A percentile compares a stretch with the other conserved stretches of the same genome.
Conservation (phyloP, 2,329 filamentous ascomycete species). For the Beauveria brongniartii region DNA sequence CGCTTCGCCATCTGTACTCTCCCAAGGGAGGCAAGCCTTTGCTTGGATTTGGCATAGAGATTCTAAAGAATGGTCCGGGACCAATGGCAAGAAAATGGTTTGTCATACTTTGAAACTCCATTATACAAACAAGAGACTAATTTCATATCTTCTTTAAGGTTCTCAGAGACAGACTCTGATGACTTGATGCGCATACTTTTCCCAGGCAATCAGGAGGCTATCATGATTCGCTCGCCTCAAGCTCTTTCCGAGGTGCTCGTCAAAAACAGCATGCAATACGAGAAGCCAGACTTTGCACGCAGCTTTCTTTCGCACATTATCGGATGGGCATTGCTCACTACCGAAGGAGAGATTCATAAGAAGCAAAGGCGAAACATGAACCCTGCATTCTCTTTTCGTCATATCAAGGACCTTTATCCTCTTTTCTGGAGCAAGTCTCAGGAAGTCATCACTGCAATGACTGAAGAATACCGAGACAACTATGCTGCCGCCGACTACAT, state of each 20-base stretch:
- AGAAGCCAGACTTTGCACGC: conserved; percentile 44
- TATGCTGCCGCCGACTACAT: background rate
- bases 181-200: conserved; percentile 56
- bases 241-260: conserved; percentile 57
- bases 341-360: conserved; percentile 25
- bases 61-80: background rate
- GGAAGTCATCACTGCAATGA: conserved; percentile 16
- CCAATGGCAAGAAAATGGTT: conserved; percentile 60
- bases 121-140: background rate
- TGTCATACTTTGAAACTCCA: conserved; percentile 21
- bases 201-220: conserved; percentile 47
- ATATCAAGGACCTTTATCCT: conserved; percentile 25
- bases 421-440: conserved; percentile 24
- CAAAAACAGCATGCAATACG: conserved; percentile 56
- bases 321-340: conserved; percentile 43
- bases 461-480: background rate
- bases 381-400: conserved; percentile 23
- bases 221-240: conserved; percentile 50
- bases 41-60: background rate
- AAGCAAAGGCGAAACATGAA: conserved; percentile 23
- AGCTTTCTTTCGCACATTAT: conserved; percentile 77
- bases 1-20: conserved; percentile 29
- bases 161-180: conserved; percentile 51
- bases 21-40: conserved; percentile 20
- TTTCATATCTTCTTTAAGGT: conserved; percentile 30